Conservation (phyloP, 768 basidiomycete genomes). For the Punctularia strigosozonata region DNA sequence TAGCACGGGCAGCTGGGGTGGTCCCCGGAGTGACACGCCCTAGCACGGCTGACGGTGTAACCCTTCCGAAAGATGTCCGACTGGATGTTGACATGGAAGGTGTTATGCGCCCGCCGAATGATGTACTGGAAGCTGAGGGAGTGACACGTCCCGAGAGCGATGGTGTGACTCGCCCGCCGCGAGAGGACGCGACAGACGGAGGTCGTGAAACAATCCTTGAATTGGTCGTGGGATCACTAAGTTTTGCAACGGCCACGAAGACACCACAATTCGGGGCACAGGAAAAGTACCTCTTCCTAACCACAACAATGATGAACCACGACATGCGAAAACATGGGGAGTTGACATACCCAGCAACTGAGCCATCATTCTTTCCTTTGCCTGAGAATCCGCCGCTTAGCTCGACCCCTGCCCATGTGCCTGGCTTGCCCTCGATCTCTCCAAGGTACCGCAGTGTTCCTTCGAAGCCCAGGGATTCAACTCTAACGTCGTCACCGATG, state of each 20-base stretch:
- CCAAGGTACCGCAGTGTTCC: constrained; percentile 75
- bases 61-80: constrained; percentile 11
- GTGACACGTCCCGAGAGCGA: constrained; percentile 34
- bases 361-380: constrained; percentile 92
- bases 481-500: constrained; percentile 73
- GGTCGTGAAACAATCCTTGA: constrained; percentile 43
- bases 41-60: constrained; percentile 35
- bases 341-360: constrained; percentile 68
- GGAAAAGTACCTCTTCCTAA: constrained; percentile 74
- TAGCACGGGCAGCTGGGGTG: neutral
- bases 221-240: constrained; percentile 66
- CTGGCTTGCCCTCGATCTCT: constrained; percentile 78
- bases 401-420: constrained; percentile 91
- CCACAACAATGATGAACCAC: no score
- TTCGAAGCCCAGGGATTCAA: constrained; percentile 83
- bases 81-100: constrained; percentile 25
- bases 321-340: neutral
- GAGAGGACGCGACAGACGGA: constrained; percentile 70
- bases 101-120: constrained; percentile 37
- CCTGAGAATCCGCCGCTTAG: constrained; percentile 75
- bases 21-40: constrained; percentile 38
- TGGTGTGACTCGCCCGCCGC: constrained; percentile 32
- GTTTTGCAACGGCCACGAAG: constrained; percentile 75
- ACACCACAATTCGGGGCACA: constrained; percentile 85
- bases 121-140: constrained; percentile 26